Percentiles rank a stretch among this genome's conserved stretches.
Conservation (phyloP, 352 stramenopile genomes). For the Globisporangium canariense region DNA sequence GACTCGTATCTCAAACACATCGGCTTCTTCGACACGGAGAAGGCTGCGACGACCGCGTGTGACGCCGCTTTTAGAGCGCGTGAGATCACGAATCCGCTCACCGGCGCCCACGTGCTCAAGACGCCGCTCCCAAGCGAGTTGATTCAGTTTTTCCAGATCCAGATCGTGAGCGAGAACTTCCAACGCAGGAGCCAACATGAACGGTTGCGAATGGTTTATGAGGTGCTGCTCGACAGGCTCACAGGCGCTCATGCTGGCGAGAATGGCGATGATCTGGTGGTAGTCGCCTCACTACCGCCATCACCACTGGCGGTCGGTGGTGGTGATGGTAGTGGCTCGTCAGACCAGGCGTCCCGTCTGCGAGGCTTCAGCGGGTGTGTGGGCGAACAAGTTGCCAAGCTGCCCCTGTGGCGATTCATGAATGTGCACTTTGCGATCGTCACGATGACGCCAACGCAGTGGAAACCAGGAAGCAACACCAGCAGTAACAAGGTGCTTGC, state of each 20-base stretch:
- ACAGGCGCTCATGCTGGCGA: background rate
- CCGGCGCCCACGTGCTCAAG: constrained; percentile 17
- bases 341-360: constrained; percentile 17
- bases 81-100: constrained; percentile 43
- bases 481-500: background rate
- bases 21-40: constrained; percentile 62
- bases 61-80: constrained; percentile 35
- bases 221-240: constrained; percentile 19
- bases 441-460: constrained; percentile 49
- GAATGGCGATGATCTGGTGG: background rate
- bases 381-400: constrained; percentile 26
- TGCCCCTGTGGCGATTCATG: constrained; percentile 45
- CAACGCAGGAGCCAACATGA: constrained; percentile 40
- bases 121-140: constrained; percentile 31
- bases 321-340: background rate
- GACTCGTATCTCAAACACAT: constrained; percentile 49
- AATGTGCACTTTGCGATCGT: constrained; percentile 36
- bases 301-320: constrained; percentile 11
- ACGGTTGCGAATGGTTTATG: constrained; percentile 46
- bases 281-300: background rate
- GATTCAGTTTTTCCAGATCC: constrained; percentile 41
- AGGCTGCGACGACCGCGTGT: constrained; percentile 30
- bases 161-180: constrained; percentile 52
- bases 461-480: constrained; percentile 17
- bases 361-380: constrained; percentile 34